Conservation (phyloP, 768 basidiomycete genomes). For the Lactifluus pinguis region DNA sequence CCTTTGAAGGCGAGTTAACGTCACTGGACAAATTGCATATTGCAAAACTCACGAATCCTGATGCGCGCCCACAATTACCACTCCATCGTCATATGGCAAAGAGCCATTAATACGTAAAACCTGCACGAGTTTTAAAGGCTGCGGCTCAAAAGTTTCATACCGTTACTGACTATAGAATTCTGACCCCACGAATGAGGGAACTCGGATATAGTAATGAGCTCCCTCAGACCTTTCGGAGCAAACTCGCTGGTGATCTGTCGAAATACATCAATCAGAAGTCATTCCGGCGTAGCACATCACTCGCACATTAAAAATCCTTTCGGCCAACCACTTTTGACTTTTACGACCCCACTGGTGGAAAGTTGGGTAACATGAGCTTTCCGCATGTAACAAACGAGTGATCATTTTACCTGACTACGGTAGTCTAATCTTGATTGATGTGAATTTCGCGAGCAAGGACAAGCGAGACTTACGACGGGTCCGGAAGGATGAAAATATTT, state of each 20-base stretch:
- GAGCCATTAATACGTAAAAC: slow-evolving; percentile 72
- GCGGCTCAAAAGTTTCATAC: background rate
- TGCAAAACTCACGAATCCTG: slow-evolving; percentile 55
- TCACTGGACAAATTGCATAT: background rate
- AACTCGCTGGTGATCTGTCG: slow-evolving; percentile 53
- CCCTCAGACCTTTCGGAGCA: slow-evolving; percentile 47
- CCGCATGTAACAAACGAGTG: background rate
- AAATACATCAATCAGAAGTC: slow-evolving; percentile 2
- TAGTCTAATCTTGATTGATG: slow-evolving; percentile 41
- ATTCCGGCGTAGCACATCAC: background rate
- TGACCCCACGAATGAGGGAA: slow-evolving; percentile 82
- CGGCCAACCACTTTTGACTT: slow-evolving; percentile 71
- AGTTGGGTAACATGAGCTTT: background rate
- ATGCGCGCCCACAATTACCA: slow-evolving; percentile 71
- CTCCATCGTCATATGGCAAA: slow-evolving; percentile 46
- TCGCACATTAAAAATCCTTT: slow-evolving; percentile 53
- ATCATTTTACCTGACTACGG: slow-evolving; percentile 52
- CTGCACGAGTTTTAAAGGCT: slow-evolving; percentile 29
- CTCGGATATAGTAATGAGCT: slow-evolving; percentile 56
- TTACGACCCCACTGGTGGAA: slow-evolving; percentile 54
- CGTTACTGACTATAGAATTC: slow-evolving; percentile 53
- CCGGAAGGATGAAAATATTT: slow-evolving; percentile 60
- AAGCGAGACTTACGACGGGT: slow-evolving; percentile 53
- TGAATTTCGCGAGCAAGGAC: slow-evolving; percentile 11
- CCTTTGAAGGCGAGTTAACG: slow-evolving; percentile 28